Evolutionary conservation across 179 eudicot genomes (phyloP), one percentile per base, ranked within the genome.

Genomic region (Beta corolliflora): DNA sequence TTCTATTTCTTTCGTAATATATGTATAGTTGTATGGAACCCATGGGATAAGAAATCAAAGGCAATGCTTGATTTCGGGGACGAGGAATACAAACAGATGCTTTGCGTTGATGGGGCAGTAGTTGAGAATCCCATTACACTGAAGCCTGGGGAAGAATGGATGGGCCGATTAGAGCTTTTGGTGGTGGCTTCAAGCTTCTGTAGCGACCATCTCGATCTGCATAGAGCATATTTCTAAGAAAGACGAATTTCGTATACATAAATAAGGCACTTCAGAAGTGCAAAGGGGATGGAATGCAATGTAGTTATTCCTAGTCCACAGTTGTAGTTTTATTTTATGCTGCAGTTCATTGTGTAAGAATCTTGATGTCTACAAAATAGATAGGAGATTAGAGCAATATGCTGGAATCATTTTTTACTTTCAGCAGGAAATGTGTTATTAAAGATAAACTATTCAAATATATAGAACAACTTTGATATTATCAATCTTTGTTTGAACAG

Each of bases 121-220:
- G 87, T 92, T 16, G 94, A 90, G 85, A 89, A 81, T 80, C 91
- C 90, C 9, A 86, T 93, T 75, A 87, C 91, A 10, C 72, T 93
- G 82, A 93, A 87, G 83, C 98, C 97, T 0, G 96, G 98, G 58
- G 94, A 93, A 76, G 98, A 93, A 85, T 93, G 98, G 98, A 90
- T 84, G 3, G 97, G 93, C 2, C 85, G 91, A 46, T 16, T 92
- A 58, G 93, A 91, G 84, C 90, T 93, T 29, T 61, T 80, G 18
- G 88, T 85, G 1, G 93, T 89, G 77, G 83, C 90, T 19, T 94
- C 98, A 3, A 92, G 87, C 83, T 91, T 92, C 74, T 90, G 91
- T 71, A 81, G 90, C 54, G 97, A 89, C 41, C 88, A 86, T 77
- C 89, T 90, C 67, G 90, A 91, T 78, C 79, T 87, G 73, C 91